phyloP scores from a whole-genome alignment of 176 grass and related monocot species.

The Zea mays region DNA sequence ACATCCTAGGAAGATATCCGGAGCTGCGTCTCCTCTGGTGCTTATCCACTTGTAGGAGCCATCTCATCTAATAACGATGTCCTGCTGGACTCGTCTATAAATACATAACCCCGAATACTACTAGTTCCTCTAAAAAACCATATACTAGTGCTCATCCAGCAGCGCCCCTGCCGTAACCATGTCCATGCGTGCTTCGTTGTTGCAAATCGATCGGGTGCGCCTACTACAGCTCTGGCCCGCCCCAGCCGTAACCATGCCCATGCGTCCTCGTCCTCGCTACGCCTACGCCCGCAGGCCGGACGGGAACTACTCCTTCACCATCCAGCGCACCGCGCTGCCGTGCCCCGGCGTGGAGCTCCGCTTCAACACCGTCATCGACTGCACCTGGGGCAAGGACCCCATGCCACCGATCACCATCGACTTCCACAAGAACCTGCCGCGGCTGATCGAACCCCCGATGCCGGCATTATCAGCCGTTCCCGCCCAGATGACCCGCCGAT shows the following conservation, averaged over 20 bases:
- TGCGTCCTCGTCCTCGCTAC: neutral
- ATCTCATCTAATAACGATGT: too few species aligned
- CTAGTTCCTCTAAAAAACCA: too few species aligned
- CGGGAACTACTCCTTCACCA: neutral
- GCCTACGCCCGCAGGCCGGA: neutral
- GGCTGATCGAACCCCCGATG: neutral
- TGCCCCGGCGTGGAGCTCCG: constrained; percentile 32
- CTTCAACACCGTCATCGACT: constrained; percentile 1
- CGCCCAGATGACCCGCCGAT: neutral
- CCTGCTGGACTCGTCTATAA: too few species aligned
- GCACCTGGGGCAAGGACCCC: neutral
- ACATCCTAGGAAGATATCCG: too few species aligned
- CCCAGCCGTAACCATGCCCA: neutral
- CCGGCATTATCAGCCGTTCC: neutral
- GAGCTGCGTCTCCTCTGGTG: too few species aligned
- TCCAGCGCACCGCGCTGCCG: neutral
- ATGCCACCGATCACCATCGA: constrained; percentile 7
- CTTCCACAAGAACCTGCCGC: neutral
- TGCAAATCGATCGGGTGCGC: too few species aligned
- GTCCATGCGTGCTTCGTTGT: too few species aligned
- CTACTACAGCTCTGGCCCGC: too few species aligned
- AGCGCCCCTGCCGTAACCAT: too few species aligned
- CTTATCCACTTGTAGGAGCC: too few species aligned
- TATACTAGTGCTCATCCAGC: too few species aligned
- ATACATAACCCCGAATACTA: too few species aligned